Evolutionary conservation across 1,139 yeast genomes (phyloP), one percentile per base, ranked within the genome.

Genomic region (Kodamaea derodonti): DNA sequence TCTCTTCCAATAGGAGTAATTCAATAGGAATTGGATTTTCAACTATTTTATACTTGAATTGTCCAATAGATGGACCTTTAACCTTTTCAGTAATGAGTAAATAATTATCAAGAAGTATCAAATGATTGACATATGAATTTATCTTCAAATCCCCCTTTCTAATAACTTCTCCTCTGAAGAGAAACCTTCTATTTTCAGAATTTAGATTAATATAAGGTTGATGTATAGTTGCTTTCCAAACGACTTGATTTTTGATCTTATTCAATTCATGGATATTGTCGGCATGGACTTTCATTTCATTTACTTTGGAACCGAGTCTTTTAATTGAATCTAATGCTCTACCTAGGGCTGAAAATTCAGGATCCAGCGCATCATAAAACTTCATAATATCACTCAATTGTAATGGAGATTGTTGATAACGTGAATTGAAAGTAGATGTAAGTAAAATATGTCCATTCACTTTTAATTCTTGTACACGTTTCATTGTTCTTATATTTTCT

Each of bases 361-460:
- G 70, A 32, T 76, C 78, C 27, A 68, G 70, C 10, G 72, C 65
- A 29, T 51, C 57, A 25, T 29, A 51, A 15, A 16, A 82, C 65
- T 49, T 71, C 54, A 60, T 69, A 20, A 86, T 75, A 25, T 87
- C 84, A 13, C 60, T 56, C 14, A 86, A 62, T 27, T 86, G 82
- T 27, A 86, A 64, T 1, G 87, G 83, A 37, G 85, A 67, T 32
- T 82, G 77, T 36, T 84, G 87, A 37, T 85, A 69, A 12, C 94
- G 72, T 4, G 87, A 84, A 42, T 84, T 79, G 43, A 85, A 84
- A 0, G 94, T 83, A 47, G 86, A 82, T 46, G 84, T 74, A 48
- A 83, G 82, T 30, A 84, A 54, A 60, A 84, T 46, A 62, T 82
- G 52, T 51, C 79, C 63, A 75, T 76, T 51, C 52, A 81, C 60